These are phyloP conservation scores for Pichia sp. DNA, from an alignment of 1,139 yeast species.

Conservation along the genomic window DNA sequence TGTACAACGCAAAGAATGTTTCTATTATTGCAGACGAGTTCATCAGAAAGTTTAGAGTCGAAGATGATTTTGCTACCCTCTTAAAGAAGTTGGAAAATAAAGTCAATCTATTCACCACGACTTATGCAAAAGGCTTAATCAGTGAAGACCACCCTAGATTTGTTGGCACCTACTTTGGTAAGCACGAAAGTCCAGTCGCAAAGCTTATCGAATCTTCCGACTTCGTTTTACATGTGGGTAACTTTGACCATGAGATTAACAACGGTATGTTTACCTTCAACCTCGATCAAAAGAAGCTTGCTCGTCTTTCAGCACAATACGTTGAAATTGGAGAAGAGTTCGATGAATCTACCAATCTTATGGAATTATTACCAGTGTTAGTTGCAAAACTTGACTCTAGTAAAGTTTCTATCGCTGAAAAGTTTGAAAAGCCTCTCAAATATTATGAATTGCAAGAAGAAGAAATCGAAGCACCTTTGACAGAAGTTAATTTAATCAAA, in stretches of 20 bases:
- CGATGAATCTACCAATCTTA: constrained; percentile 36
- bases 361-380: constrained; percentile 38
- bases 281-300: constrained; percentile 9
- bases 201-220: constrained; percentile 36
- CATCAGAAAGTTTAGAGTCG: constrained; percentile 45
- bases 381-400: constrained; percentile 31
- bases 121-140: constrained; percentile 46
- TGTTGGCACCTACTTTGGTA: constrained; percentile 61
- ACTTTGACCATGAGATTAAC: constrained; percentile 45
- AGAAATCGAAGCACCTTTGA: constrained; percentile 10
- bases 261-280: constrained; percentile 28
- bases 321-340: constrained; percentile 34
- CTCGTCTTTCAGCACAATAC: constrained; percentile 29
- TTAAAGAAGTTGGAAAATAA: constrained; percentile 33
- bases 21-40: constrained; percentile 60
- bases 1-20: constrained; percentile 52
- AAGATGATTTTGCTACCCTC: constrained; percentile 35
- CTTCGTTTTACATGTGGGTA: constrained; percentile 44
- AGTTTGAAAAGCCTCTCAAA: constrained; percentile 5
- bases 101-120: constrained; percentile 40
- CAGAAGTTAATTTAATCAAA: constrained; percentile 19
- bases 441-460: constrained; percentile 4
- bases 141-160: constrained; percentile 54
- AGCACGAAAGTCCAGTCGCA: constrained; percentile 34
- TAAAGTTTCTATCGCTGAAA: constrained; percentile 24